These are phyloP conservation scores for Knufia petricola DNA, from an alignment of 2,329 filamentous ascomycete genomes.

Conservation along the genomic window DNA sequence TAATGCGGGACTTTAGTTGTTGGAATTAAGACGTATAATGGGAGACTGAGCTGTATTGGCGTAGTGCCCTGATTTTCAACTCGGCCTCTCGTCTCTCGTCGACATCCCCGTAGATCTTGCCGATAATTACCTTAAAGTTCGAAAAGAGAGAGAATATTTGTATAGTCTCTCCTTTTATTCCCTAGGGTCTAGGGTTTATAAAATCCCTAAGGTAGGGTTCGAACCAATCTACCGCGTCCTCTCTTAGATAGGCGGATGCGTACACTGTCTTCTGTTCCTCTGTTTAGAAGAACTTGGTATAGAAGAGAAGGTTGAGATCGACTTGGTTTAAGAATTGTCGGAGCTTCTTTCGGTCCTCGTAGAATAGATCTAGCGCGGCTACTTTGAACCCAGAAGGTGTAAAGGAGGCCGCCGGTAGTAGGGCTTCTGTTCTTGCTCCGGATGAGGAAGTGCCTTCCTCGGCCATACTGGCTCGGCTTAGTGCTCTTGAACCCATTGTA, in stretches of 20 bases:
- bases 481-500: too few relatives aligned
- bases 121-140: background rate
- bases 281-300: too few relatives aligned
- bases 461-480: too few relatives aligned
- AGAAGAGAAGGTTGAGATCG: too few relatives aligned
- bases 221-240: background rate
- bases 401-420: too few relatives aligned
- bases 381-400: too few relatives aligned
- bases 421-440: too few relatives aligned
- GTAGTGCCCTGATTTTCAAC: background rate
- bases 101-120: background rate
- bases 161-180: background rate
- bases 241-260: background rate
- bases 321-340: too few relatives aligned
- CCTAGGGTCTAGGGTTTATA: background rate
- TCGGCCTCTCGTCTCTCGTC: background rate
- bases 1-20: background rate
- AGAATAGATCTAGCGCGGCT: too few relatives aligned
- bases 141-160: background rate
- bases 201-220: background rate
- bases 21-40: background rate
- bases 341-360: too few relatives aligned
- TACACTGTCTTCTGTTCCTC: background rate
- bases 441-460: too few relatives aligned
- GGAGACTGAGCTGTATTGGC: background rate